These are phyloP conservation scores for Aspergillus cristatus DNA, from an alignment of 495 filamentous ascomycete species.

Conservation along the genomic window DNA sequence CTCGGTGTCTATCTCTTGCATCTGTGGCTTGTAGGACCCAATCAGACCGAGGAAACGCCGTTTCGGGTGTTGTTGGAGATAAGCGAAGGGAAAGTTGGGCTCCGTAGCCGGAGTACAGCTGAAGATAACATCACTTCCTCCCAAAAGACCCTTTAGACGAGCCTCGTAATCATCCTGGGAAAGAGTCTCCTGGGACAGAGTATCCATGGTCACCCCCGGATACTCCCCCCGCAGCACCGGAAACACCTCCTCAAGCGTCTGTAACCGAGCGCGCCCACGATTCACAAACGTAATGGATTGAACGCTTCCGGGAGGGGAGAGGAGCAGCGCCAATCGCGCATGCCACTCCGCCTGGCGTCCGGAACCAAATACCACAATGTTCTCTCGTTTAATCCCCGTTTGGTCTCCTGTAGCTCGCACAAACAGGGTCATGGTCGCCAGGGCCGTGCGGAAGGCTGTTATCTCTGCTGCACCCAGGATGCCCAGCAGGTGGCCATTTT, in stretches of 20 bases:
- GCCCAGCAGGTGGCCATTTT: slow-evolving; percentile 59
- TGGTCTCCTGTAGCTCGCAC: slow-evolving; percentile 42
- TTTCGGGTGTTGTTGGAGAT: slow-evolving; percentile 41
- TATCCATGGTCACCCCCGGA: slow-evolving; percentile 14
- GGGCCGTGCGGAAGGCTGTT: slow-evolving; percentile 89
- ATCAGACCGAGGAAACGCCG: slow-evolving; percentile 70
- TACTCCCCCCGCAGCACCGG: slow-evolving; percentile 15
- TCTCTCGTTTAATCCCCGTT: slow-evolving; percentile 42
- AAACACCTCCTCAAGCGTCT: slow-evolving; percentile 22
- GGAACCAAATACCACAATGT: slow-evolving; percentile 72
- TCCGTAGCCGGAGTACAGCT: slow-evolving; percentile 57
- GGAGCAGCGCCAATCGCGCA: slow-evolving; percentile 66
- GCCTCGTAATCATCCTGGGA: slow-evolving; percentile 17
- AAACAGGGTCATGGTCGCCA: slow-evolving; percentile 67
- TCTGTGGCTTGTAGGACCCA: slow-evolving; percentile 74
- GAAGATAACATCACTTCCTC: slow-evolving; percentile 62
- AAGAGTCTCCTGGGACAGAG: slow-evolving; percentile 21
- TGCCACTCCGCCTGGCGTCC: slow-evolving; percentile 94
- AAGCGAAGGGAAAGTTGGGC: slow-evolving; percentile 52
- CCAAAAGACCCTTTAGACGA: slow-evolving; percentile 17
- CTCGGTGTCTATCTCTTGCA: slow-evolving; percentile 75
- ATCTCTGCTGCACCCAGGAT: slow-evolving; percentile 77
- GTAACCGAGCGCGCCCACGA: slow-evolving; percentile 46
- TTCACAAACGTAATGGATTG: slow-evolving; percentile 69
- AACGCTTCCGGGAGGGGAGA: slow-evolving; percentile 48